Percentiles rank a stretch among this genome's conserved stretches.
Evolutionary conservation across 176 grass and related monocot genomes (phyloP).

Genomic region (Triticum aestivum): DNA sequence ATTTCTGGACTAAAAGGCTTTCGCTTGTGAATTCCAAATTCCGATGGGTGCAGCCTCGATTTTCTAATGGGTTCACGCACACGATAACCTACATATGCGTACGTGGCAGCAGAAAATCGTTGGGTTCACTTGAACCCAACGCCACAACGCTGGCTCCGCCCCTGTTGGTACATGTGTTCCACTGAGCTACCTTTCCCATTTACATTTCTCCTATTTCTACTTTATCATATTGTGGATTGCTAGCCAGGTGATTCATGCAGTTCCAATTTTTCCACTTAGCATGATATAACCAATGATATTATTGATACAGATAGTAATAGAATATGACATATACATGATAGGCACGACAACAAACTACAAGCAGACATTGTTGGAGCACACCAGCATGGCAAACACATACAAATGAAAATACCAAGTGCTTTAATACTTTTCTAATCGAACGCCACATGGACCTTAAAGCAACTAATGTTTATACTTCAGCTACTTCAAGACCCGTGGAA

Average conservation of each 20-base stretch:
- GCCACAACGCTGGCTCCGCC: too few species aligned
- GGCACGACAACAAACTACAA: not conserved
- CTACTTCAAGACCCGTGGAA: not conserved
- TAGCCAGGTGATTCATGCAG: not conserved
- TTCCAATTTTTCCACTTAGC: not conserved
- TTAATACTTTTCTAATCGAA: not conserved
- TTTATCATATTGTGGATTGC: not conserved
- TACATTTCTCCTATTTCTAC: not conserved
- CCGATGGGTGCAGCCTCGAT: too few species aligned
- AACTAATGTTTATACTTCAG: not conserved
- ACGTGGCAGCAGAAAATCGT: too few species aligned
- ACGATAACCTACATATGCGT: too few species aligned
- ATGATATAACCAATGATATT: not conserved
- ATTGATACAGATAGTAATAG: not conserved
- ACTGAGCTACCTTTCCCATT: not conserved
- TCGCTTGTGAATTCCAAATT: too few species aligned
- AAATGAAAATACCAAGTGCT: not conserved
- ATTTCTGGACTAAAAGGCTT: too few species aligned
- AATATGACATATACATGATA: not conserved
- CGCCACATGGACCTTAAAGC: not conserved
- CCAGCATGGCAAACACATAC: not conserved
- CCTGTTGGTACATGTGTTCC: too few species aligned
- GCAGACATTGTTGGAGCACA: not conserved
- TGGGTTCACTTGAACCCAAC: too few species aligned
- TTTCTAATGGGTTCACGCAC: too few species aligned